phyloP scores from a whole-genome alignment of 192 early-diverging fungal genomes.

The Linderina pennispora region DNA sequence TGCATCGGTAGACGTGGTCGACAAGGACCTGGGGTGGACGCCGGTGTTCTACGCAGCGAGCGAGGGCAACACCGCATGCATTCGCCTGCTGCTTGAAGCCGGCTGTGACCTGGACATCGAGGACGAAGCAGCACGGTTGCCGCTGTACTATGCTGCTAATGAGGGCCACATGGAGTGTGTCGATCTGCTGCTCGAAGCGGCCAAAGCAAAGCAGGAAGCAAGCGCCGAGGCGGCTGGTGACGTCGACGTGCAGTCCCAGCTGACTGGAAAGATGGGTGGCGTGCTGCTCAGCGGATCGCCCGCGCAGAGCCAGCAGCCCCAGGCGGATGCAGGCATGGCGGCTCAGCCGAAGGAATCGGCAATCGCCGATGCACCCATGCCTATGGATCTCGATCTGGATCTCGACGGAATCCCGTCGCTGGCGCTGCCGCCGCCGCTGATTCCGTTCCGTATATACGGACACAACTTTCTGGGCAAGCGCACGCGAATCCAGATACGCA shows the following conservation, averaged over 20 bases:
- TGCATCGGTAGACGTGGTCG: conserved; percentile 69
- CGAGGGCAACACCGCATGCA: conserved; percentile 83
- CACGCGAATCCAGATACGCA: conserved; percentile 72
- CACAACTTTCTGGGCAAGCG: conserved; percentile 95
- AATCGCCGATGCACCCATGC: not conserved
- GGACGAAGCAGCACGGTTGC: conserved; percentile 80
- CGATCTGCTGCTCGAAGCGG: conserved; percentile 65
- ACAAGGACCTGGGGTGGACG: conserved; percentile 94
- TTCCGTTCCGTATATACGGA: conserved; percentile 97
- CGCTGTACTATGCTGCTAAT: conserved; percentile 86
- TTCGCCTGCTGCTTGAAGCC: conserved; percentile 69
- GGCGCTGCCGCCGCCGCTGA: conserved; percentile 93
- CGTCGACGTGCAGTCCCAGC: conserved; percentile 8
- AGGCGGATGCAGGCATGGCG: too few species aligned
- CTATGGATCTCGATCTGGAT: conserved; percentile 55
- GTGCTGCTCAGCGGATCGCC: not conserved
- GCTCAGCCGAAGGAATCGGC: not conserved
- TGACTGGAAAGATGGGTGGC: too few species aligned
- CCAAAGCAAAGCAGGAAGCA: too few species aligned
- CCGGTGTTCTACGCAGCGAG: conserved; percentile 93
- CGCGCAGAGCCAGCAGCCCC: not conserved
- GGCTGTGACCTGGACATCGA: conserved; percentile 64
- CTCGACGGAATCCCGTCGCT: conserved; percentile 90
- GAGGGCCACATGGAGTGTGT: conserved; percentile 87
- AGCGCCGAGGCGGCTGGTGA: conserved; percentile 1